Percentiles rank a stretch among this genome's conserved stretches.
phyloP scores from a whole-genome alignment of 2,329 filamentous ascomycete species.

The Magnaporthiopsis poae region DNA sequence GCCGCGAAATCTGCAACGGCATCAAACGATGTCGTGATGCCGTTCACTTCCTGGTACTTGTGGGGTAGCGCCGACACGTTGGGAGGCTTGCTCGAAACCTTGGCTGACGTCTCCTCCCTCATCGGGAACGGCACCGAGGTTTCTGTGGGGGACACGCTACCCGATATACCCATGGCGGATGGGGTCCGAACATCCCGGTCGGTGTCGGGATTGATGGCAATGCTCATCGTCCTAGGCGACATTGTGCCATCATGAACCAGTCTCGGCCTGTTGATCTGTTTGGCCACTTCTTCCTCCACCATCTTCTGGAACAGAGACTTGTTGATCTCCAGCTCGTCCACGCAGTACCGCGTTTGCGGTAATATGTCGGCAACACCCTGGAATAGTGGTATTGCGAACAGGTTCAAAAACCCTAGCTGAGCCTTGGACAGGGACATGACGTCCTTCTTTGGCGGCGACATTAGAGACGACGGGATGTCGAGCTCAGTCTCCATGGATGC shows the following conservation, averaged over 20 bases:
- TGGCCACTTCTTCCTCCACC: slow-evolving; percentile 54
- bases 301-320: slow-evolving; percentile 61
- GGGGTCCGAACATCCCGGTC: background rate
- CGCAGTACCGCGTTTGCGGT: slow-evolving; percentile 73
- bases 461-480: slow-evolving; percentile 76
- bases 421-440: slow-evolving; percentile 72
- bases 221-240: slow-evolving; percentile 36
- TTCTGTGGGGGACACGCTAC: slow-evolving; percentile 13
- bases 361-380: slow-evolving; percentile 77
- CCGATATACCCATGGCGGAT: background rate
- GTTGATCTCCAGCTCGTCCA: slow-evolving; percentile 72
- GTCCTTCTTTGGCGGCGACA: slow-evolving; percentile 76
- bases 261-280: slow-evolving; percentile 29
- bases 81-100: slow-evolving; percentile 20
- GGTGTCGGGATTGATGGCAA: slow-evolving; percentile 21
- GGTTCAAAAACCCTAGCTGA: slow-evolving; percentile 91
- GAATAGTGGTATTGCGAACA: slow-evolving; percentile 89
- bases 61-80: slow-evolving; percentile 24
- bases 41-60: slow-evolving; percentile 34
- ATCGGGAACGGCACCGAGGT: slow-evolving; percentile 10
- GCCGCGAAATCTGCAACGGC: slow-evolving; percentile 37
- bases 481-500: slow-evolving; percentile 84
- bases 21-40: slow-evolving; percentile 35
- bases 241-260: slow-evolving; percentile 31
- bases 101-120: slow-evolving; percentile 11